Base-by-base conservation (phyloP, 768 basidiomycete genomes). In the Leccinum variicolor region DNA sequence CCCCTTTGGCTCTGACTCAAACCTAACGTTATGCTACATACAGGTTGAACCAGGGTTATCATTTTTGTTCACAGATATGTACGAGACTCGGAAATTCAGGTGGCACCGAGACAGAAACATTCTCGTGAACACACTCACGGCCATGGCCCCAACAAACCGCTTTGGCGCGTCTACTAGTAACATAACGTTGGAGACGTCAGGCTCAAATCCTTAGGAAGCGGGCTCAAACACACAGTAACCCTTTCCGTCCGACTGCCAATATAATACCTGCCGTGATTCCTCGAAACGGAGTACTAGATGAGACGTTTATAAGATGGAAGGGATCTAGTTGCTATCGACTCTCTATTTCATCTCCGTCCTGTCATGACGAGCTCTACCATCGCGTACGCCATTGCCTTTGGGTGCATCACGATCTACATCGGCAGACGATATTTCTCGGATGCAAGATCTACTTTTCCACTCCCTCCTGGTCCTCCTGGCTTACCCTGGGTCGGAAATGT, bases 401-500 rank as follows among this genome's bases (percentile, higher is more conserved):
- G 36, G 25, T 17, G 52, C n/a, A 14, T 33, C 3, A 14, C 23
- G 17, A n/a, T 54, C 3, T 34, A 33, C 10, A 54, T 54, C 17
- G 11, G 23, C n/a, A 33, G 53, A 25, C 23, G 3, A 33, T 13
- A 13, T 9, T 5, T 50, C 53, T 3, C 13, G 23, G n/a, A 8
- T 50, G 5, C 21, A n/a, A 51, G 17, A 10, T 17, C 15, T 9
- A 6, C n/a, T 4, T 11, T 31, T 17, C 53, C 53, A n/a, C 46
- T 55, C 3, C 57, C 57, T 1, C 57, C 57, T 21, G 57, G 57
- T 19, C 57, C 57, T 25, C 52, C 41, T 13, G 59, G 59, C 5
- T 50, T 61, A 7, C 59, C 59, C 3, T 61, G 52, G 52, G 23
- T 61, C 2, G 59, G 59, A 29, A 60, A 55, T 4, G 25, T 60